Evolutionary conservation across 2,329 filamentous ascomycete species (phyloP).

Genomic region (Lasiodiplodia citricola): DNA sequence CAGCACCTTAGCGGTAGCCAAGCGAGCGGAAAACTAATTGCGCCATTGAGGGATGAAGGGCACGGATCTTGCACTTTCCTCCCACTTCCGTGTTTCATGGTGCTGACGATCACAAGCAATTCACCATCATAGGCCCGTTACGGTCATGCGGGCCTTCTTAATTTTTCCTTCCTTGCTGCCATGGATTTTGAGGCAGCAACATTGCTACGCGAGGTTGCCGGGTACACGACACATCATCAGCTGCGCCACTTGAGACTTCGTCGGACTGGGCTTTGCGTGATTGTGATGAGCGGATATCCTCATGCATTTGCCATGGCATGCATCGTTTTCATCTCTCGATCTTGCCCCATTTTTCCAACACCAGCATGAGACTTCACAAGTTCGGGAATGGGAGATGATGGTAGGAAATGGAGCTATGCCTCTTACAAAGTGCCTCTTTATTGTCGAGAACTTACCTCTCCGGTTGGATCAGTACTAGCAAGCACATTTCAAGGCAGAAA

Average conservation of each 20-base stretch:
- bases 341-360: constrained; percentile 1
- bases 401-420: background rate
- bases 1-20: background rate
- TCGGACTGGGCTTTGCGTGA: background rate
- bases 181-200: background rate
- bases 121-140: background rate
- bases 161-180: background rate
- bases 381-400: background rate
- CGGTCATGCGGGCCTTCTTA: background rate
- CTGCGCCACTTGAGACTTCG: constrained; percentile 4
- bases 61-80: constrained; percentile 6
- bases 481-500: background rate
- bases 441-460: background rate
- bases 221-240: background rate
- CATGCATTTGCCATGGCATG: background rate
- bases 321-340: background rate
- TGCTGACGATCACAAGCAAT: background rate
- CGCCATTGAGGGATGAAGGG: constrained; percentile 5
- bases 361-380: background rate
- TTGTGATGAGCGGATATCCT: constrained; percentile 5
- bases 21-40: constrained; percentile 2
- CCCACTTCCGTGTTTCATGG: constrained; percentile 2
- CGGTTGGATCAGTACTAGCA: background rate
- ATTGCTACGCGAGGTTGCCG: constrained; percentile 10
- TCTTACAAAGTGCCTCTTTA: background rate